Evolutionary conservation across 805 yeast genomes (phyloP).

Genomic region (Vanderwaltozyma verrucispora): DNA sequence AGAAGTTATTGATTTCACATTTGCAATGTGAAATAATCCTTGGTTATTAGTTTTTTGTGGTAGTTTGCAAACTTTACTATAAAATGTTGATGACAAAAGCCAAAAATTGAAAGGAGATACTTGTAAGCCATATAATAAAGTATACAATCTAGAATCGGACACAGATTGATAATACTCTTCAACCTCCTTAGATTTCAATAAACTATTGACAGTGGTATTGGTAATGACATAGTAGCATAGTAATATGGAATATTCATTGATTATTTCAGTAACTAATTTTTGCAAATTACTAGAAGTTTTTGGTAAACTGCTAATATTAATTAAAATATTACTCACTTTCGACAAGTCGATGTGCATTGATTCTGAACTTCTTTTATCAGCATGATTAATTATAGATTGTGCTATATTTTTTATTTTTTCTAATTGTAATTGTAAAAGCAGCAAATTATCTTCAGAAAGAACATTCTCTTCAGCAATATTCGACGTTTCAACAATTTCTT

Average conservation of each 20-base stretch:
- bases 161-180: conserved; percentile 13
- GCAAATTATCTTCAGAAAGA: not conserved
- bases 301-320: not conserved
- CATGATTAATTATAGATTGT: conserved; percentile 1
- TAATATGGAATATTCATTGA: conserved; percentile 11
- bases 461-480: not conserved
- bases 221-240: conserved; percentile 16
- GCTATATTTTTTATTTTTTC: conserved; percentile 7
- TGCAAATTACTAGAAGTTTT: conserved; percentile 1
- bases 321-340: conserved; percentile 1
- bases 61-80: not conserved
- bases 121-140: conserved; percentile 17
- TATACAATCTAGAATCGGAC: conserved; percentile 8
- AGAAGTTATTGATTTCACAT: not conserved
- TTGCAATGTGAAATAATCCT: not conserved
- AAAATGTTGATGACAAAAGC: not conserved
- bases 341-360: conserved; percentile 3
- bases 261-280: conserved; percentile 3
- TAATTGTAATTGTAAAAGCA: conserved; percentile 10
- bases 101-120: conserved; percentile 6
- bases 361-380: not conserved
- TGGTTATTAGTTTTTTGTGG: not conserved
- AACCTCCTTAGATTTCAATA: conserved; percentile 15
- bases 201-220: conserved; percentile 8
- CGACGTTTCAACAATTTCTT: not conserved